Percentiles rank a stretch among this genome's conserved stretches.
Evolutionary conservation across 306 rosid species (phyloP).

Genomic region (Cucurbita argyrosperma): DNA sequence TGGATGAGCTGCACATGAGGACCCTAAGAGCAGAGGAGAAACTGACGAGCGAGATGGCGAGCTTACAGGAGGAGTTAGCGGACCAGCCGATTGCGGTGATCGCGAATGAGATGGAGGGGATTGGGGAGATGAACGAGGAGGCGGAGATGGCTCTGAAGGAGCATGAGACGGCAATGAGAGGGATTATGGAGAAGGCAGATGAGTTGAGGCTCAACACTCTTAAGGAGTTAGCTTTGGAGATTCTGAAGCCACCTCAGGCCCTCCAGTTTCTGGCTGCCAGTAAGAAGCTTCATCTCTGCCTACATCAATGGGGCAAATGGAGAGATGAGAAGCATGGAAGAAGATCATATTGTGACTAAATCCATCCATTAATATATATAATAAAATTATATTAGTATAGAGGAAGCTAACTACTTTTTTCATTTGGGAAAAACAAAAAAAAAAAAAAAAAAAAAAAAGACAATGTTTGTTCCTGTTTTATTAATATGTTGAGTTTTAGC

Average conservation of each 20-base stretch:
- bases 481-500: too few relatives aligned
- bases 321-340: constrained; percentile 17
- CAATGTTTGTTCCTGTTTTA: too few relatives aligned
- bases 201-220: constrained; percentile 14
- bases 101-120: background rate
- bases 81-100: constrained; percentile 18
- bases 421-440: too few relatives aligned
- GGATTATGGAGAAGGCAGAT: constrained; percentile 14
- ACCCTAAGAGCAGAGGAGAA: constrained; percentile 18
- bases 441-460: too few relatives aligned
- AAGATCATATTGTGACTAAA: background rate
- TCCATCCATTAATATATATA: too few relatives aligned
- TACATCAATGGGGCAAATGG: constrained; percentile 24
- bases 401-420: too few relatives aligned
- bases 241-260: constrained; percentile 12
- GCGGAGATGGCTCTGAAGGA: constrained; percentile 10
- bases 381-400: too few relatives aligned
- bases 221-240: constrained; percentile 8
- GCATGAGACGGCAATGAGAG: constrained; percentile 7
- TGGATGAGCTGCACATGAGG: constrained; percentile 9
- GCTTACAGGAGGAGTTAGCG: constrained; percentile 20
- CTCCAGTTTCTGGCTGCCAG: constrained; percentile 16
- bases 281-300: constrained; percentile 26
- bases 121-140: background rate
- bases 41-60: constrained; percentile 8